Evolutionary conservation across 257 asterid genomes (phyloP).

Genomic region (Primulina huaijiensis): DNA sequence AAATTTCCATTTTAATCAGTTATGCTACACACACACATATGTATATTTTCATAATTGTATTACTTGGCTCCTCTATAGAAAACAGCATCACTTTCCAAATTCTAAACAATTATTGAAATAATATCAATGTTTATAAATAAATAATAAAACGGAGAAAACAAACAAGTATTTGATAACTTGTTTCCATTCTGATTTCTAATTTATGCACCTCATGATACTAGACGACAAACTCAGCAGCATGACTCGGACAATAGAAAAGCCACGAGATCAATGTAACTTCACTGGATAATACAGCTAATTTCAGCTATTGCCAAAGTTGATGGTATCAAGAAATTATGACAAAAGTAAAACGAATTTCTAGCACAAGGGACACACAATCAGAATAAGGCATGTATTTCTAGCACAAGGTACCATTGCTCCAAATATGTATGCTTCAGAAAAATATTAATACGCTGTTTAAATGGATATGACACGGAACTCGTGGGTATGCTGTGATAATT

Average conservation of each 20-base stretch:
- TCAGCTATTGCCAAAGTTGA: neutral
- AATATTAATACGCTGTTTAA: no score
- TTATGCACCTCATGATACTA: neutral
- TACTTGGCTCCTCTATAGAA: no score
- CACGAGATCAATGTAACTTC: no score
- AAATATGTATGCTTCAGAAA: slow-evolving; percentile 3
- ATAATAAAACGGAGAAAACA: no score
- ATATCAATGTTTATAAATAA: no score
- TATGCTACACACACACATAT: no score
- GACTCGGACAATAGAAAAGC: neutral
- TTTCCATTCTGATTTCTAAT: no score
- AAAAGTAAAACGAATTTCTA: no score
- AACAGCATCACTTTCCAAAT: no score
- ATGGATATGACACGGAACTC: neutral
- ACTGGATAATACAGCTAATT: neutral
- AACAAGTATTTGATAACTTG: no score
- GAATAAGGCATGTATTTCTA: neutral
- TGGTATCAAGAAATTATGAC: neutral
- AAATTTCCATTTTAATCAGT: neutral
- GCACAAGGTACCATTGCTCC: neutral
- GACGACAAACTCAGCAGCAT: neutral
- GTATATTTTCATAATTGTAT: no score
- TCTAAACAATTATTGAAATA: no score
- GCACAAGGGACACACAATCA: neutral
- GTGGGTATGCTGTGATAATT: neutral